phyloP scores from a whole-genome alignment of 2,329 filamentous ascomycete genomes.

The Dactylonectria estremocensis region DNA sequence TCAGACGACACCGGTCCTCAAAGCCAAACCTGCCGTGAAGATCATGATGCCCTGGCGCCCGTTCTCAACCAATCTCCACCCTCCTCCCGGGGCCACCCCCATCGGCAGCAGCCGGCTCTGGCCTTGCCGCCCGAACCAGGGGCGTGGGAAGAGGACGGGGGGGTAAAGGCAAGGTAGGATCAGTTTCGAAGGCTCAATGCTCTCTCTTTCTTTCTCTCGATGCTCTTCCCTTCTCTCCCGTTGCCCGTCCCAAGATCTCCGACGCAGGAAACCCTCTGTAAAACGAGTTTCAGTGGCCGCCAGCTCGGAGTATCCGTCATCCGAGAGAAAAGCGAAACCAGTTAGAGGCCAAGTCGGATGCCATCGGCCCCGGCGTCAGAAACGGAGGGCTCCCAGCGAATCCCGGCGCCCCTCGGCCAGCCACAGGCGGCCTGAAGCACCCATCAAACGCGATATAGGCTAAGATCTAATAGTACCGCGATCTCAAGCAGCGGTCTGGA shows the following conservation, averaged over 20 bases:
- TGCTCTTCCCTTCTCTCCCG: constrained; percentile 9
- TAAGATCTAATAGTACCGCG: constrained; percentile 41
- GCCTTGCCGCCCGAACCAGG: constrained; percentile 19
- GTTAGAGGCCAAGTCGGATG: constrained; percentile 27
- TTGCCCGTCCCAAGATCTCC: constrained; percentile 1
- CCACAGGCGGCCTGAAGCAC: constrained; percentile 43
- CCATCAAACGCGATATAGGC: constrained; percentile 43
- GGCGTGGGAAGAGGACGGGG: constrained; percentile 14
- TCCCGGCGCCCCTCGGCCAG: constrained; percentile 42
- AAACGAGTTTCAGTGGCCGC: constrained; percentile 9
- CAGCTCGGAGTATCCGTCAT: constrained; percentile 20
- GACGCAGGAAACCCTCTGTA: constrained; percentile 19
- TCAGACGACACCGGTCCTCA: constrained; percentile 5
- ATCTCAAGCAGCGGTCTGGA: constrained; percentile 36
- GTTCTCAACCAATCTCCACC: constrained; percentile 14
- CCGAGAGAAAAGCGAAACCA: constrained; percentile 13
- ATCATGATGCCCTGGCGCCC: constrained; percentile 20
- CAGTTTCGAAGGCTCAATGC: no score
- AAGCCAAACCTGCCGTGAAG: constrained; percentile 25
- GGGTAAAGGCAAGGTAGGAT: no score
- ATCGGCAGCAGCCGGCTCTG: constrained; percentile 26
- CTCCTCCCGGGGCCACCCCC: background rate
- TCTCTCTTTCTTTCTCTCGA: background rate
- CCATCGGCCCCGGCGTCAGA: constrained; percentile 16
- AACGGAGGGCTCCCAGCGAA: constrained; percentile 33